phyloP scores from a whole-genome alignment of 2,329 filamentous ascomycete species.

The Ophiognomonia clavigignenti-juglandacearum region DNA sequence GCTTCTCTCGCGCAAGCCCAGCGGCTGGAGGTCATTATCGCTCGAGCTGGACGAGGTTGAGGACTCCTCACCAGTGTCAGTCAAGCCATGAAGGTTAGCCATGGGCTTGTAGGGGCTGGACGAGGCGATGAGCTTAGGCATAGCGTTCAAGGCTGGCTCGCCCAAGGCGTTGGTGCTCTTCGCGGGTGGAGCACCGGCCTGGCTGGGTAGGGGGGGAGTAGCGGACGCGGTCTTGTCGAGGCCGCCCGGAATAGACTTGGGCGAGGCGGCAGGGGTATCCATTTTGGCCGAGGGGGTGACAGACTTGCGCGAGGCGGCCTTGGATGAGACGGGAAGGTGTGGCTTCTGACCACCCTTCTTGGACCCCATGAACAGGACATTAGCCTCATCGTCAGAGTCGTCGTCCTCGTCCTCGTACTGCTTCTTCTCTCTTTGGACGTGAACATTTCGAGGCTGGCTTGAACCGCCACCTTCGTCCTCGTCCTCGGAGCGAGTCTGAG shows the following conservation, averaged over 20 bases:
- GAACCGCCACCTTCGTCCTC: background rate
- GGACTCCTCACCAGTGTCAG: no score
- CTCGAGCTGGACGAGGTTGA: background rate
- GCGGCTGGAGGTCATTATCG: no score
- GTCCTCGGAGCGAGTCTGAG: background rate
- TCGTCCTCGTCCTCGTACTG: background rate
- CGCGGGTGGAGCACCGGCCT: no score
- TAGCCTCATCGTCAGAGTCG: constrained; percentile 11
- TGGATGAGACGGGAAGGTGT: background rate
- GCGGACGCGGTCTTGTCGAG: no score
- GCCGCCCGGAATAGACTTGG: no score
- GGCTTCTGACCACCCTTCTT: constrained; percentile 8
- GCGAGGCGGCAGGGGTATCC: background rate
- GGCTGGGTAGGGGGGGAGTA: no score
- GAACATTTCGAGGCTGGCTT: background rate
- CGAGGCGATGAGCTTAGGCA: background rate
- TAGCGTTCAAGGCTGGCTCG: no score
- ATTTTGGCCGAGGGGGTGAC: background rate
- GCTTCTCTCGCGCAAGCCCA: no score
- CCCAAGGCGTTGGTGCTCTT: no score
- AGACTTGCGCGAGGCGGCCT: background rate
- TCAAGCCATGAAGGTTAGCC: no score
- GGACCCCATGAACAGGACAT: constrained; percentile 11
- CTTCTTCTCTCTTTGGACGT: background rate
- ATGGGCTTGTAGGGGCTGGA: no score